phyloP scores from a whole-genome alignment of 225 moss, liverwort and hornwort genomes.

The Sphagnum contortum region DNA sequence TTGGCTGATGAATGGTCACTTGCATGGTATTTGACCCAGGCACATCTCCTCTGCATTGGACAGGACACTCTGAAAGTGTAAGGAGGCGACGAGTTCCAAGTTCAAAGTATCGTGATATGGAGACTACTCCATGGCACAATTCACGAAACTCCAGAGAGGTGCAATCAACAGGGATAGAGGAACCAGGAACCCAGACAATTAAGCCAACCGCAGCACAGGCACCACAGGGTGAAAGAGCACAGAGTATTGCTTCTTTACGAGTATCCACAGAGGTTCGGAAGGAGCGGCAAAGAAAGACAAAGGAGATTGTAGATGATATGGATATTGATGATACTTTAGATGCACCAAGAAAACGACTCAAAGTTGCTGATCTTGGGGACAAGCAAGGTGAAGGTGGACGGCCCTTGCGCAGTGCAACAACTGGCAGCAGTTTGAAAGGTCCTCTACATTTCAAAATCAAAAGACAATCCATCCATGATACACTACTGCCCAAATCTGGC shows the following conservation, averaged over 20 bases:
- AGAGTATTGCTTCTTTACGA: slow-evolving; percentile 6
- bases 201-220: slow-evolving; percentile 8
- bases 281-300: slow-evolving; percentile 22
- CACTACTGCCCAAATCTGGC: slow-evolving; percentile 7
- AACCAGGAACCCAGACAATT: slow-evolving; percentile 9
- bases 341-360: slow-evolving; percentile 33
- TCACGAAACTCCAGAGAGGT: slow-evolving; percentile 10
- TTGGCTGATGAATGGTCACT: too few relatives aligned
- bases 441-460: slow-evolving; percentile 34
- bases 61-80: slow-evolving; percentile 46
- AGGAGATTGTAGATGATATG: slow-evolving; percentile 16
- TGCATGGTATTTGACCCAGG: slow-evolving; percentile 9
- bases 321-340: slow-evolving; percentile 37
- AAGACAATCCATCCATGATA: slow-evolving; percentile 23
- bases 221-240: slow-evolving; percentile 6
- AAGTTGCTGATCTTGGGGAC: slow-evolving; percentile 37
- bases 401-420: slow-evolving; percentile 8
- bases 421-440: slow-evolving; percentile 14
- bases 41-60: slow-evolving; percentile 38
- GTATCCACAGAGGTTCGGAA: slow-evolving; percentile 18
- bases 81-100: slow-evolving; percentile 52
- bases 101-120: slow-evolving; percentile 59
- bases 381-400: slow-evolving; percentile 13
- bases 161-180: slow-evolving; percentile 7
- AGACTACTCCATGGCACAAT: slow-evolving; percentile 31